Evolutionary conservation across 495 filamentous ascomycete species (phyloP), one percentile per base, ranked within the genome.

Genomic region (Penicillium riverlandense): DNA sequence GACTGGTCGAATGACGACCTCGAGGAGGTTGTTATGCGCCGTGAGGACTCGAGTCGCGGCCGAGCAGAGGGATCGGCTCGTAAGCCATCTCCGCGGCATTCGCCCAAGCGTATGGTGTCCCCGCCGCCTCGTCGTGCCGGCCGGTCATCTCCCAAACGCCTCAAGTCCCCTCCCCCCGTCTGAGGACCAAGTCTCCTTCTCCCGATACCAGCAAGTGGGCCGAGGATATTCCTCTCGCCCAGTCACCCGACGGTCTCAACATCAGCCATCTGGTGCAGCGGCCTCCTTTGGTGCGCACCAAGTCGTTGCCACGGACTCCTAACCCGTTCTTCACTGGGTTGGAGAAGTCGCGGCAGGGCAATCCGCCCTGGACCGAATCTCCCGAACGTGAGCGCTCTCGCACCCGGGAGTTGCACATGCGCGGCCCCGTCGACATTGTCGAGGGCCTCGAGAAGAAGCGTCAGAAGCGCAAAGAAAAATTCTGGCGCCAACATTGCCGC

Each of bases 341-440:
- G 47, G 56, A 67, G 32, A 54, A 59, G 39, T 59, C 61, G 6
- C 64, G 73, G 60, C 59, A 61, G 15, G 55, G 63, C 29, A 65
- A 69, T 35, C 36, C 54, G 8, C 49, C 59, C 13, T 38, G 61
- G 9, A 38, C 53, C 8, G 59, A 66, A 38, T 67, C 61, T 5
- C 54, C 67, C 6, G 64, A 69, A 47, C 59, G 56, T 37, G 63
- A 67, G 35, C 51, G 50, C 10, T 69, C 69, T 11, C 69, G 65
- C 41, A 59, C 59, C 22, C 63, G 63, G 29, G 71, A 78, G 46
- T 49, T 73, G 22, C 80, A 86, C 48, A 77, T 77, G 27, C 79
- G 92, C 48, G 88, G 89, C 37, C 90, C 92, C 28, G 90, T 97
- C 52, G 94, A 96, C 58, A 97, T 98, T 50, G 88, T 96, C 65